phyloP scores from a whole-genome alignment of 2,329 filamentous ascomycete species.

The Penicillium sp. region DNA sequence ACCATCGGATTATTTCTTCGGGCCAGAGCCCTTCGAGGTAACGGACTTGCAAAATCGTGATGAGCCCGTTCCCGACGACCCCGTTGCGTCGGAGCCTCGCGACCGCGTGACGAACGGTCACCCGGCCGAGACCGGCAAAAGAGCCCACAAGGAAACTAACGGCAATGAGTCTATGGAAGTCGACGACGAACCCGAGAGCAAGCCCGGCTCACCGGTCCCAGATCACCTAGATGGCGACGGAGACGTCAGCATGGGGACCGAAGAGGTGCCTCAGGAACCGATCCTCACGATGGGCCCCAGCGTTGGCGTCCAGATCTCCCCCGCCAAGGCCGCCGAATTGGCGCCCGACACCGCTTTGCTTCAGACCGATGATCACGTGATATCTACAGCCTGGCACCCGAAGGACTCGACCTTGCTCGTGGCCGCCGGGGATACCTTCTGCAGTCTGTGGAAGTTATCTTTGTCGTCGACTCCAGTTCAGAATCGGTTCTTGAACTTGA shows the following conservation, averaged over 20 bases:
- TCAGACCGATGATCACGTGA: slow-evolving; percentile 41
- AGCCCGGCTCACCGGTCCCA: slow-evolving; percentile 14
- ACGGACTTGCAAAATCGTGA: slow-evolving; percentile 28
- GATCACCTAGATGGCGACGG: slow-evolving; percentile 41
- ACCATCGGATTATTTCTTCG: slow-evolving; percentile 46
- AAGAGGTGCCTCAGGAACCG: slow-evolving; percentile 27
- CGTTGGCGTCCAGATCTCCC: slow-evolving; percentile 45
- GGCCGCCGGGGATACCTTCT: slow-evolving; percentile 43
- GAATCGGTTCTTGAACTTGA: slow-evolving; percentile 37
- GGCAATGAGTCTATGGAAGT: slow-evolving; percentile 39
- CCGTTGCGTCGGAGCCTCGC: slow-evolving; percentile 32
- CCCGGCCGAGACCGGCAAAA: slow-evolving; percentile 30
- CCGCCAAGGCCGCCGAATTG: slow-evolving; percentile 48
- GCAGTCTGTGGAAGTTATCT: slow-evolving; percentile 44
- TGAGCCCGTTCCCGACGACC: slow-evolving; percentile 30
- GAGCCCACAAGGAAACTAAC: slow-evolving; percentile 36
- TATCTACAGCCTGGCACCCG: slow-evolving; percentile 43
- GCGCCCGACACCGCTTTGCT: slow-evolving; percentile 43
- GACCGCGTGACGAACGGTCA: slow-evolving; percentile 40
- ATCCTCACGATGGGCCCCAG: slow-evolving; percentile 45
- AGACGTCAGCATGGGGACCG: slow-evolving; percentile 41
- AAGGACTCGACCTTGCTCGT: slow-evolving; percentile 41
- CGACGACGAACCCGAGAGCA: slow-evolving; percentile 34
- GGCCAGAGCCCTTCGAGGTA: slow-evolving; percentile 39
- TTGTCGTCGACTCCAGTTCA: slow-evolving; percentile 26